A percentile compares a stretch with the other conserved stretches of the same genome.
These are phyloP conservation scores for Ricinus communis DNA, from an alignment of 345 rosid genomes.

Conservation along the genomic window DNA sequence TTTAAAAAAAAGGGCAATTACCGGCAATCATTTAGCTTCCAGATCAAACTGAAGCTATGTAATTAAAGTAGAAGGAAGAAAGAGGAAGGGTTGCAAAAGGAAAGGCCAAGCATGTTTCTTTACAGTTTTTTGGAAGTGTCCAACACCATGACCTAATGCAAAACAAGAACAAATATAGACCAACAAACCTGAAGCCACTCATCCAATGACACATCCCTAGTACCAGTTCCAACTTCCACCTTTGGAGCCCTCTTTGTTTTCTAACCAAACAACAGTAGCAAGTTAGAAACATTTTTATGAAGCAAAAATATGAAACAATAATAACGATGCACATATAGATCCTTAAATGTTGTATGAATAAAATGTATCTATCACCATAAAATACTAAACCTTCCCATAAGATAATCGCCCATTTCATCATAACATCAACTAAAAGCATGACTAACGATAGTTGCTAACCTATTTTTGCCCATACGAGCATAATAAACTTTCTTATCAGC, in stretches of 20 bases:
- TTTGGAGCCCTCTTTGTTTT: conserved; percentile 76
- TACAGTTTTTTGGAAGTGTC: neutral
- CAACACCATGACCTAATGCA: conserved; percentile 1
- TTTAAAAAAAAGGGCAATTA: neutral
- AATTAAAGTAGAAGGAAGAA: neutral
- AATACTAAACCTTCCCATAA: neutral
- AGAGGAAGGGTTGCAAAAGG: neutral
- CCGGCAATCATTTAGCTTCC: neutral
- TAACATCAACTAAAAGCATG: neutral
- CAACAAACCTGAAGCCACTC: conserved; percentile 90
- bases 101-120: neutral
- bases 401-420: neutral
- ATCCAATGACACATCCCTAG: conserved; percentile 69
- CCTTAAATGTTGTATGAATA: no score
- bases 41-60: neutral
- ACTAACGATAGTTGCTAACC: neutral
- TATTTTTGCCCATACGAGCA: neutral
- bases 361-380: no score
- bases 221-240: conserved; percentile 83
- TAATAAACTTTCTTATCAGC: neutral
- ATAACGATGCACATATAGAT: no score
- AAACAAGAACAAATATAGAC: neutral
- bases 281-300: neutral
- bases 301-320: neutral
- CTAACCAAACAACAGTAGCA: conserved; percentile 32